A percentile compares a stretch with the other conserved stretches of the same genome.
phyloP scores from a whole-genome alignment of 2,329 filamentous ascomycete species.

The Diplocarpon mali region DNA sequence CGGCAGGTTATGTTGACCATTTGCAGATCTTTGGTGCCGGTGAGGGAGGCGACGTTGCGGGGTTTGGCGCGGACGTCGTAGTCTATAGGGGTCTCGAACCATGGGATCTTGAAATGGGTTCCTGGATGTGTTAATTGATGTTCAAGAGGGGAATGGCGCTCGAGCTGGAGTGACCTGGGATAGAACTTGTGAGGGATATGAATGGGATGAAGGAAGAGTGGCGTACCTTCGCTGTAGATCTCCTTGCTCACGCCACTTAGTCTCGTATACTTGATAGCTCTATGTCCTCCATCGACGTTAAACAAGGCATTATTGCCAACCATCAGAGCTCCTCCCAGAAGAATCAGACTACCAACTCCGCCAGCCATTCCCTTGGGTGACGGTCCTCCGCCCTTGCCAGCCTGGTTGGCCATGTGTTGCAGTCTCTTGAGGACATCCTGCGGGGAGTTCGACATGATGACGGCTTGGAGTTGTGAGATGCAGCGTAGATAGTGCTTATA shows the following conservation, averaged over 20 bases:
- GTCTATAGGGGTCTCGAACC: slow-evolving; percentile 93
- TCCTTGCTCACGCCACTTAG: slow-evolving; percentile 88
- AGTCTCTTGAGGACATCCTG: slow-evolving; percentile 56
- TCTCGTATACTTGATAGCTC: slow-evolving; percentile 96
- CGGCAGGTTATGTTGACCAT: slow-evolving; percentile 99
- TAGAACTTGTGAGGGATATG: no score
- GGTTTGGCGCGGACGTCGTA: slow-evolving; percentile 98
- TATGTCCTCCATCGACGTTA: slow-evolving; percentile 94
- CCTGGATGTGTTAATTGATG: slow-evolving; percentile 36
- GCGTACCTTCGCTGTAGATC: slow-evolving; percentile 83
- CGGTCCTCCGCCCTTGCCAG: slow-evolving; percentile 34
- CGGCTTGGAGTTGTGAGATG: slow-evolving; percentile 3
- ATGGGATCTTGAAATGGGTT: slow-evolving; percentile 88
- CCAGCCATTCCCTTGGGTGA: slow-evolving; percentile 41
- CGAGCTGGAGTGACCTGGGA: no score
- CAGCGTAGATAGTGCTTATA: neutral
- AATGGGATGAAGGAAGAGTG: neutral
- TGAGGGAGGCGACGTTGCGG: slow-evolving; percentile 90
- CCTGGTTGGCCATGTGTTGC: slow-evolving; percentile 46
- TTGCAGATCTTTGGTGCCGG: slow-evolving; percentile 97
- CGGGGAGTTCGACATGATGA: slow-evolving; percentile 36
- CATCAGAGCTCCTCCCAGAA: slow-evolving; percentile 42
- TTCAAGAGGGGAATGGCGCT: no score
- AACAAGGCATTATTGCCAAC: slow-evolving; percentile 49
- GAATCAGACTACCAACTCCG: slow-evolving; percentile 40